phyloP scores from a whole-genome alignment of 768 basidiomycete species.

The Suillus placidus region DNA sequence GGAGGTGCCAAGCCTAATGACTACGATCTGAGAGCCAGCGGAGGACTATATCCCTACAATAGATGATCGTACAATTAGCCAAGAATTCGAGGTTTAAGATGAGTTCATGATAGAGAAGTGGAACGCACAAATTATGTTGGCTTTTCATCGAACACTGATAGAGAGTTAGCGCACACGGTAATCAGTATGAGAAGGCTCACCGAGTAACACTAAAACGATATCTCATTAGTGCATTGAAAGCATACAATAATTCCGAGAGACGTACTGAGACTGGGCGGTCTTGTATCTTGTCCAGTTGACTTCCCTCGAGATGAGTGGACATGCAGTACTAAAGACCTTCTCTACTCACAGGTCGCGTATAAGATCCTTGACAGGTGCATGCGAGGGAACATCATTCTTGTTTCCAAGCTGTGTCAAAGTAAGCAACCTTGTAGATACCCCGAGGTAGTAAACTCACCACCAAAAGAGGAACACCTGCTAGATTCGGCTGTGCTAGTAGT shows the following conservation, averaged over 20 bases:
- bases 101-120: not conserved
- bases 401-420: slow-evolving; percentile 69
- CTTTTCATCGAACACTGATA: slow-evolving; percentile 93
- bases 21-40: slow-evolving; percentile 84
- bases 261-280: slow-evolving; percentile 86
- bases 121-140: slow-evolving; percentile 83
- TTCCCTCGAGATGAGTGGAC: slow-evolving; percentile 26
- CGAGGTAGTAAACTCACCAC: slow-evolving; percentile 56
- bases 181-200: slow-evolving; percentile 43
- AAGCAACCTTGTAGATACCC: not conserved
- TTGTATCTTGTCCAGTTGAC: slow-evolving; percentile 78
- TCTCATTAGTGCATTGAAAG: slow-evolving; percentile 4
- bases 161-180: slow-evolving; percentile 7
- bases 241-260: slow-evolving; percentile 17
- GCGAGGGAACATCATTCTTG: slow-evolving; percentile 85
- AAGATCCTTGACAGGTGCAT: slow-evolving; percentile 79
- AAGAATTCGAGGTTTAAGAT: not conserved
- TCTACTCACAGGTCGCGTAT: slow-evolving; percentile 70
- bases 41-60: slow-evolving; percentile 75
- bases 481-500: slow-evolving; percentile 64
- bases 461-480: slow-evolving; percentile 75
- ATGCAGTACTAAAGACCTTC: not conserved
- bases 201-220: slow-evolving; percentile 67
- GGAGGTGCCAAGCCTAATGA: slow-evolving; percentile 43
- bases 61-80: not conserved